phyloP scores from a whole-genome alignment of 805 yeast genomes.

The Saccharomycopsis sp. region DNA sequence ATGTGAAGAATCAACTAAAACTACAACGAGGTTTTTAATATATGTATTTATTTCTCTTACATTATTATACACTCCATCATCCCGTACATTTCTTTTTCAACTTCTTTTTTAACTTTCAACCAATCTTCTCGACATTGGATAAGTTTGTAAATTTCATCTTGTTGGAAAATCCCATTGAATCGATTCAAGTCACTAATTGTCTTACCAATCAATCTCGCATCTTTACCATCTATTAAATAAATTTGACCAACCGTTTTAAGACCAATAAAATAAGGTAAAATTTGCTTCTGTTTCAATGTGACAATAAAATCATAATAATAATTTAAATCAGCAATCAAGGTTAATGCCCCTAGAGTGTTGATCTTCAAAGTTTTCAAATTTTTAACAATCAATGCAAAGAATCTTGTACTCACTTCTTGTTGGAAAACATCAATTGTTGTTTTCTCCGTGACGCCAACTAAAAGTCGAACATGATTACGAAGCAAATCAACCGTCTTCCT shows the following conservation, averaged over 20 bases:
- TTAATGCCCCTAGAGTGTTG: conserved; percentile 76
- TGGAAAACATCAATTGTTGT: conserved; percentile 86
- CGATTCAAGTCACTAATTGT: conserved; percentile 76
- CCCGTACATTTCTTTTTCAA: conserved; percentile 94
- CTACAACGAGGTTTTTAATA: conserved; percentile 1
- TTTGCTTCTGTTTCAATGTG: conserved; percentile 53
- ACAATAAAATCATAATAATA: conserved; percentile 67
- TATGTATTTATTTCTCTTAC: conserved; percentile 26
- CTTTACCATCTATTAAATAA: conserved; percentile 62
- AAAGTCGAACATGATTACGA: conserved; percentile 61
- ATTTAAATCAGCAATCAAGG: conserved; percentile 76
- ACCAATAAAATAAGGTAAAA: conserved; percentile 71
- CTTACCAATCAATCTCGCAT: conserved; percentile 78
- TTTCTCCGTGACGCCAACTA: conserved; percentile 80
- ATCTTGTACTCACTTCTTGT: conserved; percentile 86
- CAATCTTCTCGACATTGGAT: conserved; percentile 86
- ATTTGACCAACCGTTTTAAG: conserved; percentile 81
- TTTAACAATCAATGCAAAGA: conserved; percentile 70
- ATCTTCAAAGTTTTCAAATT: conserved; percentile 66
- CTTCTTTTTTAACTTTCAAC: conserved; percentile 66
- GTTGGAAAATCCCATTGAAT: conserved; percentile 82
- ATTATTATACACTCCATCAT: conserved; percentile 65
- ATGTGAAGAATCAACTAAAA: background rate
- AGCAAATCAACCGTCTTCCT: conserved; percentile 52
- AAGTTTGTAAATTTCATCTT: conserved; percentile 91